Base-by-base conservation (phyloP, 352 stramenopile species). In the Phytopythium delawarense region DNA sequence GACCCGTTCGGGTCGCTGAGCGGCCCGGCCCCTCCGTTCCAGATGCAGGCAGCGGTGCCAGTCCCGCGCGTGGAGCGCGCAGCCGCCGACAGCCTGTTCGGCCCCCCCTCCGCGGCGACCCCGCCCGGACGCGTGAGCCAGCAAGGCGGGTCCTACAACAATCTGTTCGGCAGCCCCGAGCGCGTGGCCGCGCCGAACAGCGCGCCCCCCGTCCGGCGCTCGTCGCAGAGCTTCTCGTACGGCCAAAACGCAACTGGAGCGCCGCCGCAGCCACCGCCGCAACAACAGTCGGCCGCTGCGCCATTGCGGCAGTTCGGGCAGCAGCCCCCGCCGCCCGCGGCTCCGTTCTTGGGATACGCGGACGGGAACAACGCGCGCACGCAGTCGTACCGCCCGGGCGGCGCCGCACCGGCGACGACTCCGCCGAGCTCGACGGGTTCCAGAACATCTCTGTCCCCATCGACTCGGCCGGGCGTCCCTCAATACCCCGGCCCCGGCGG, bases 341-440 rank as follows among this genome's bases (percentile, higher is more conserved):
- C 82, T 15, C 84, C 84, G 20, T 91, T 91, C 65, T 59, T 93
- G 12, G 76, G 76, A 9, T 93, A 90, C 61, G 73, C 63, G 20
- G 70, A 90, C 48, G 40, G 63, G n/a, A 61, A 40, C 28, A 74
- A 65, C 35, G 48, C 68, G 8, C 64, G 76, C 18, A 73, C 74
- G 30, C 75, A 88, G 52, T 88, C 77, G 21, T 74, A 75, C 23
- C 78, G 71, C 21, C 35, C 61, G 59, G 15, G 59, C 52, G n/a
- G 44, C 37, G 30, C 46, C 13, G n/a, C 61, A 54, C 34, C 42
- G n/a, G 51, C 62, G 57, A 60, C 59, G 13, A 34, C 70, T 25
- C 62, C 49, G 18, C 58, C 65, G 16, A 34, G 66, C 30, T 59
- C 64, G 15, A 18, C 62, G 0, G 72, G 76, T 2, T 45, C 53